Evolutionary conservation across 352 stramenopile genomes (phyloP).

Genomic region (Phytophthora fragariae): DNA sequence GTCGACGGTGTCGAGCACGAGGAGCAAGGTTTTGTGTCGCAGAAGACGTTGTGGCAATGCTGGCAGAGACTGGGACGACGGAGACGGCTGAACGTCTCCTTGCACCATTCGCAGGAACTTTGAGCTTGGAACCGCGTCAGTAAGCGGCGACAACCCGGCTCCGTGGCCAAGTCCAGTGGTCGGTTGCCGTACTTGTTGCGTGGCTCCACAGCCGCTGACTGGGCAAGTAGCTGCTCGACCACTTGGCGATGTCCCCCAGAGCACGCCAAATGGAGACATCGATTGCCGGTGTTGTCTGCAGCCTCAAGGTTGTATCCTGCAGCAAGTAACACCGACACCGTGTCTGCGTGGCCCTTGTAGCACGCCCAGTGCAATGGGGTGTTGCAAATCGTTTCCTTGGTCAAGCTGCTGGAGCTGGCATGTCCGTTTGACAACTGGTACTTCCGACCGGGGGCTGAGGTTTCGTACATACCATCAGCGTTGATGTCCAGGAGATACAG

Average conservation of each 20-base stretch:
- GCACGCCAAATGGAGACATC: constrained; percentile 75
- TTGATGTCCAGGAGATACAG: constrained; percentile 75
- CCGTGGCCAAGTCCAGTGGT: constrained; percentile 74
- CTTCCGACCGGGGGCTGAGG: constrained; percentile 22
- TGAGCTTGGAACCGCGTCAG: constrained; percentile 70
- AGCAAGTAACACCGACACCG: constrained; percentile 73
- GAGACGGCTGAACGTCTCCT: constrained; percentile 74
- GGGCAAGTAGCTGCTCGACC: constrained; percentile 74
- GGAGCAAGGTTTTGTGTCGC: constrained; percentile 80
- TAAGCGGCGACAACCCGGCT: constrained; percentile 64
- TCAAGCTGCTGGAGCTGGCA: constrained; percentile 7
- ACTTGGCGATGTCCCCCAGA: constrained; percentile 72
- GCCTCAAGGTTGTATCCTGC: constrained; percentile 74
- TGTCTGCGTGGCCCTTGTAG: constrained; percentile 80
- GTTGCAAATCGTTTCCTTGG: constrained; percentile 43
- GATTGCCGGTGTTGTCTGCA: constrained; percentile 75
- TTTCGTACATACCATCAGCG: constrained; percentile 80
- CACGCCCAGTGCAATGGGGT: constrained; percentile 89
- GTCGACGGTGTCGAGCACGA: constrained; percentile 43
- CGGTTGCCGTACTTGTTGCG: constrained; percentile 84
- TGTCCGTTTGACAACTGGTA: constrained; percentile 26
- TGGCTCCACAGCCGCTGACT: constrained; percentile 62
- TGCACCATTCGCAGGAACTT: constrained; percentile 76
- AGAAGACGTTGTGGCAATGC: constrained; percentile 84
- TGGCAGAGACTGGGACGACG: constrained; percentile 78